These are phyloP conservation scores for Parascedosporium putredinis DNA, from an alignment of 2,329 filamentous ascomycete genomes.

Conservation along the genomic window DNA sequence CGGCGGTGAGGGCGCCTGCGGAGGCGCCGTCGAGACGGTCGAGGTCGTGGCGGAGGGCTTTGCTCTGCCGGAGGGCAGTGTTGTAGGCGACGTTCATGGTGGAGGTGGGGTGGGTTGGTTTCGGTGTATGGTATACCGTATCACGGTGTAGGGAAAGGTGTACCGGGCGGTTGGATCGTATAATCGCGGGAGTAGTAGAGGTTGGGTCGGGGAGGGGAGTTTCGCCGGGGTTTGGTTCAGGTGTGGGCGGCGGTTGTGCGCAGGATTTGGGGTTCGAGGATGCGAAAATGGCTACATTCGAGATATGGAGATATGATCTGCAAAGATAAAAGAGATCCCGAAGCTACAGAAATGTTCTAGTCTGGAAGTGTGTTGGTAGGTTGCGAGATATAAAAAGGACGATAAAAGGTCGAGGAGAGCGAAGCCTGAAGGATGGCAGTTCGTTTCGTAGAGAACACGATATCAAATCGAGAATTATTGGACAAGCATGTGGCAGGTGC, in stretches of 20 bases:
- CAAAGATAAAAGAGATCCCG: too few relatives aligned
- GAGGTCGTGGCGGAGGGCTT: slow-evolving; percentile 67
- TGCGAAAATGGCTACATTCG: not conserved
- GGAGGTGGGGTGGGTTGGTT: too few relatives aligned
- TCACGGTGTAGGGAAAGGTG: too few relatives aligned
- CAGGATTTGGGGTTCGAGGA: not conserved
- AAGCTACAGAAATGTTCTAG: too few relatives aligned
- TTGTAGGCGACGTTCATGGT: slow-evolving; percentile 73
- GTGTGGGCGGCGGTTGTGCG: slow-evolving; percentile 14
- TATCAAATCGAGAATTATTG: slow-evolving; percentile 1
- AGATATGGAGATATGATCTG: not conserved
- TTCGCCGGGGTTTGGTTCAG: too few relatives aligned
- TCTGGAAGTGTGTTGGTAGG: not conserved
- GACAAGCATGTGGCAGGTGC: not conserved
- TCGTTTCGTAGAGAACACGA: slow-evolving; percentile 3
- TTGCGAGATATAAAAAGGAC: not conserved
- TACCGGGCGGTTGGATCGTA: too few relatives aligned
- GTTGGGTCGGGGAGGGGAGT: too few relatives aligned
- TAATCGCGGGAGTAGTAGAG: too few relatives aligned
- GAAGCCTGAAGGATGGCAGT: not conserved
- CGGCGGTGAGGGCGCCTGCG: slow-evolving; percentile 50
- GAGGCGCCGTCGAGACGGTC: slow-evolving; percentile 55
- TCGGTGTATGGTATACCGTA: too few relatives aligned
- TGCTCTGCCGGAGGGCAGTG: slow-evolving; percentile 74
- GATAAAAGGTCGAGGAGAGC: not conserved